Base-by-base conservation (phyloP, 495 filamentous ascomycete genomes). In the Hypoxylon rickii region DNA sequence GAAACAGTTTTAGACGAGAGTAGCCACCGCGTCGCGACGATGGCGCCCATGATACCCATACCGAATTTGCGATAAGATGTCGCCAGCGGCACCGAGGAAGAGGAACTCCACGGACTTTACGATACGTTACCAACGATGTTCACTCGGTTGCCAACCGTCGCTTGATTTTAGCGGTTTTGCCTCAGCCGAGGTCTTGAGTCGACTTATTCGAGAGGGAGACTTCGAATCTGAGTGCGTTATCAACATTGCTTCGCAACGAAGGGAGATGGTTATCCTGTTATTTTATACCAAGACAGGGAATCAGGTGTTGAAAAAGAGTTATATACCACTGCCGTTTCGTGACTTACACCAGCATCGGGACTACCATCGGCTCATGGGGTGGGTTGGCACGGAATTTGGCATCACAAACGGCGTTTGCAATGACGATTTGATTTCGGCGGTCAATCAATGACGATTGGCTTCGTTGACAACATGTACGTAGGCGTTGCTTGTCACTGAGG, bases 381-480 rank as follows among this genome's bases (percentile, higher is more conserved):
- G 52, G 59, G 53, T 63, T 63, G 59, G 58, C 22, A 49, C 49
- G 59, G 59, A 63, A 63, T 63, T 63, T 63, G 59, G 59, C 59
- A 63, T 63, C 48, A 58, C 49, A 63, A 57, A 41, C 59, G 59
- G 59, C 59, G 59, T 63, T 63, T 54, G 44, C 44, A 57, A 41
- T 63, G 51, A 58, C 59, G 59, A 62, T 57, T 63, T 63, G 59
- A 63, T 63, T 63, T 63, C 59, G 59, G 49, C 53, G 26, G 59
- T 63, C 53, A 41, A 50, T 43, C 21, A 41, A 44, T 39, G 49
- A 52, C 44, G 39, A 40, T 54, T 45, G 59, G 17, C 48, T 52
- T 37, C 26, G 36, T 57, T 58, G 49, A 21, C 53, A 63, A 52
- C 59, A 58, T 63, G 59, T 63, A 63, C 44, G 53, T 63, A 63